Conservation (phyloP, 768 basidiomycete genomes). For the Amyloporia xantha region DNA sequence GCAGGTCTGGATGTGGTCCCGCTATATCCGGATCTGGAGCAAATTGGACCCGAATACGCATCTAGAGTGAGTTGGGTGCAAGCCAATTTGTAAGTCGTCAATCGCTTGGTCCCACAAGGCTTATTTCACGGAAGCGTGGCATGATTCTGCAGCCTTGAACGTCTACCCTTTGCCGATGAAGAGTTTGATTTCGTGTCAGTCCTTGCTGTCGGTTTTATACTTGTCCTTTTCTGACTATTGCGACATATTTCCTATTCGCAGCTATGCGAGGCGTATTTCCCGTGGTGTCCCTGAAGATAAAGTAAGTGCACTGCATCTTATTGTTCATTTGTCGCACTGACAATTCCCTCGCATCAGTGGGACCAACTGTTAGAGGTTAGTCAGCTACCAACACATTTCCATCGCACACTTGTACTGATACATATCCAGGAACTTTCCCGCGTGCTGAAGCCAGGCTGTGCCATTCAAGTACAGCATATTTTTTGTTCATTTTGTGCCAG, state of each 20-base stretch:
- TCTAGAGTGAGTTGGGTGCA: slow-evolving; percentile 66
- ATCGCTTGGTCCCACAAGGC: too few species aligned
- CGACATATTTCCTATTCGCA: slow-evolving; percentile 1
- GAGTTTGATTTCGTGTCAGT: slow-evolving; percentile 77
- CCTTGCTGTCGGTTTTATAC: not conserved
- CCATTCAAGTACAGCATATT: slow-evolving; percentile 68
- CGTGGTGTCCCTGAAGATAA: slow-evolving; percentile 73
- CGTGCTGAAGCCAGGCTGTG: slow-evolving; percentile 70
- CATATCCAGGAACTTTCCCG: slow-evolving; percentile 47
- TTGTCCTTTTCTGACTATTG: slow-evolving; percentile 1
- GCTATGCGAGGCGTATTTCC: slow-evolving; percentile 48
- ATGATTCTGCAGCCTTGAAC: slow-evolving; percentile 44
- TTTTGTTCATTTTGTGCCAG: too few species aligned
- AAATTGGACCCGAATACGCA: slow-evolving; percentile 52
- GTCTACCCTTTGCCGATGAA: slow-evolving; percentile 61
- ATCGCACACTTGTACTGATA: too few species aligned
- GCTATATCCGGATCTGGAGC: slow-evolving; percentile 60
- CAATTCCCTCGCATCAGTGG: slow-evolving; percentile 39
- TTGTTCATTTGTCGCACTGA: not conserved
- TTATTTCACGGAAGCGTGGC: too few species aligned
- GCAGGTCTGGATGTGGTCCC: slow-evolving; percentile 67
- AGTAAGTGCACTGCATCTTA: slow-evolving; percentile 28
- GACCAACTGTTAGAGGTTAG: slow-evolving; percentile 50
- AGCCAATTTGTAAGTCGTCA: slow-evolving; percentile 56
- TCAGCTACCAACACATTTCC: too few species aligned